Evolutionary conservation across 83 land plant genomes (phyloP), one percentile per base, ranked within the genome.

Genomic region (Picea abies): DNA sequence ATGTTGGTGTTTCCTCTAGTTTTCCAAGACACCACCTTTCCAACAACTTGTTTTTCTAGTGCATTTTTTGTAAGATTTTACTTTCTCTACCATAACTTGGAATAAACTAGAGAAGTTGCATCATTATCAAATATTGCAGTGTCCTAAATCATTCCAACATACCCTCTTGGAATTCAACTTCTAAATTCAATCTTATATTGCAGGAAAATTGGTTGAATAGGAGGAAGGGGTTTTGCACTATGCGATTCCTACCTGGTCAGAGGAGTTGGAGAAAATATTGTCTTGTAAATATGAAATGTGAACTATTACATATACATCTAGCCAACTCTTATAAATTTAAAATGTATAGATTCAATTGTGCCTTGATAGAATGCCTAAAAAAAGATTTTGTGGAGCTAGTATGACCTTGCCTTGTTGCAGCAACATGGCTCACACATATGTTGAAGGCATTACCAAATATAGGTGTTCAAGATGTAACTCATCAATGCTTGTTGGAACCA

Each of bases 201-300:
- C 85, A 96, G 99, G 99, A 72, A 97, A 97, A 80, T 93, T 97
- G 16, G 99, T 97, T 79, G 99, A 97, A 87, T 98, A 97, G 82
- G 99, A 97, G 84, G 99, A 93, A 89, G 98, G 99, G 90, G 92
- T 79, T 85, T 95, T 83, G 99, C 87, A 4, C 84, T 97, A 80
- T 97, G 99, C 98, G 80, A 91, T 47, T 94, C 99, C 61, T 97
- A 97, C 79, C 83, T 97, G 69, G 41, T 97, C 16, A 97, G 98
- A 20, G 99, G 98, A 62, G 93, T 89, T 63, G 99, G 98, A 69
- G 99, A 98, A 76, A 97, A 97, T 81, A 60, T 97, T 77, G 97
- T 97, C 15, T 97, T n/a, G n/a, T n/a, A n/a, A n/a, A n/a, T n/a
- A n/a, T n/a, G n/a, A n/a, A n/a, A n/a, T n/a, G n/a, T n/a, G n/a